Evolutionary conservation across 257 asterid species (phyloP), one percentile per base, ranked within the genome.

Genomic region (Ilex asprella): DNA sequence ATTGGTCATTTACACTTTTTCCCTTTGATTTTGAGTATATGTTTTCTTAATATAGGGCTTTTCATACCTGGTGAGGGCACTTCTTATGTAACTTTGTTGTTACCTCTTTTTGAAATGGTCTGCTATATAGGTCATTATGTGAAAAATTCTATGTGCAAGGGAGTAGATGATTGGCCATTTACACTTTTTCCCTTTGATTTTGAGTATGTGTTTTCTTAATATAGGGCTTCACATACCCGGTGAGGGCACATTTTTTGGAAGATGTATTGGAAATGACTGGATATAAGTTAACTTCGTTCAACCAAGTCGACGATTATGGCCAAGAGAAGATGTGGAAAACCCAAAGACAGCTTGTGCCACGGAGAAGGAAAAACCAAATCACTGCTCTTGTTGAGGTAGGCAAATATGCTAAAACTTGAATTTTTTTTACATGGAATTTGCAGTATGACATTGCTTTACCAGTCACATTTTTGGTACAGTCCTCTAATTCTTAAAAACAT

Each of bases 261-360:
- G 96, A 93, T 76, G 76, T 93, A 64, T 80, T 93, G 71, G 97
- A 93, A 77, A 78, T 78, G 76, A 93, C 94, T 30, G 99, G 97
- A 54, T 89, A 89, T 77, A 93, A 82, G 85, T 67, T 93, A 82
- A 86, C 93, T 62, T 85, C 99, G 60, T 85, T 85, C 81, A 92
- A 92, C 80, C 99, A 92, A 81, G 64, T 92, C 59, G 99, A 92
- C 62, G 95, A 89, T 76, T 89, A 89, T 79, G 99, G 99, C 61
- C 99, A 89, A 79, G 99, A 92, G 67, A 92, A 89, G 80, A 60
- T 84, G 85, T 93, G 99, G 99, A 93, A 93, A 75, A 89, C 96
- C 44, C 97, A 92, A 75, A 83, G 82, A 61, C 97, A 92, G 72
- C 78, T 92, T 56, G 83, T 88, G 0, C 96, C 96, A 43, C 81